Percentiles rank a stretch among this genome's conserved stretches.
phyloP scores from a whole-genome alignment of 768 basidiomycete species.

The Collybiopsis confluens region DNA sequence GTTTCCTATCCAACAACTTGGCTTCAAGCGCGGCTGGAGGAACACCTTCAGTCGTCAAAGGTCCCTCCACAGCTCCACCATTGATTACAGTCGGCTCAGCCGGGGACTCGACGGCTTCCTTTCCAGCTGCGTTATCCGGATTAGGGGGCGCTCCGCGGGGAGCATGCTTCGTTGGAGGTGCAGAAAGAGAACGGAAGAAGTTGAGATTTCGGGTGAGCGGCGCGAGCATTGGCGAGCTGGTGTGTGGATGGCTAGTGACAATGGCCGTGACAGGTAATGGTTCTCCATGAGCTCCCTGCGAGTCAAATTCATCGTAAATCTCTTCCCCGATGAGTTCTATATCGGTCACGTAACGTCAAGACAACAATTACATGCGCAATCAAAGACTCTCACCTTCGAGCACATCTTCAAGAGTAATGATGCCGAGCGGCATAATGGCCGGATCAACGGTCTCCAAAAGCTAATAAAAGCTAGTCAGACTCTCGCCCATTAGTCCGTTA shows the following conservation, averaged over 20 bases:
- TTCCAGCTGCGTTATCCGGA: neutral
- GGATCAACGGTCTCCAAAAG: slow-evolving; percentile 61
- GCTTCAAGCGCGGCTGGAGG: slow-evolving; percentile 6
- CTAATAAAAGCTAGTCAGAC: too few species aligned
- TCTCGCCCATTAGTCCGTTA: too few species aligned
- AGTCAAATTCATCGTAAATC: slow-evolving; percentile 68
- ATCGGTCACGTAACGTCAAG: too few species aligned
- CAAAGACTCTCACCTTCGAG: slow-evolving; percentile 45
- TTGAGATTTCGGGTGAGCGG: slow-evolving; percentile 24
- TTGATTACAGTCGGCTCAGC: neutral
- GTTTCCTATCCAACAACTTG: slow-evolving; percentile 1
- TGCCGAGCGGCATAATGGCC: slow-evolving; percentile 59
- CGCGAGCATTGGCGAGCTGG: slow-evolving; percentile 10
- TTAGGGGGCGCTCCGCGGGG: slow-evolving; percentile 10
- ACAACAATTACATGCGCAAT: neutral
- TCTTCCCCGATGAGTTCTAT: slow-evolving; percentile 70
- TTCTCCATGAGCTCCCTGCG: slow-evolving; percentile 39
- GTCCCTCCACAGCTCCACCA: neutral
- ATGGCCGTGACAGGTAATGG: slow-evolving; percentile 18
- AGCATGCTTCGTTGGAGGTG: slow-evolving; percentile 30
- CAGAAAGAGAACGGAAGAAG: slow-evolving; percentile 35
- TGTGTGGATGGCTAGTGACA: slow-evolving; percentile 14
- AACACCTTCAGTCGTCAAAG: neutral
- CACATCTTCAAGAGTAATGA: slow-evolving; percentile 71
- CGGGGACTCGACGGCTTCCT: neutral